Evolutionary conservation across 305 asterid genomes (phyloP).

Genomic region (Lippia alba): DNA sequence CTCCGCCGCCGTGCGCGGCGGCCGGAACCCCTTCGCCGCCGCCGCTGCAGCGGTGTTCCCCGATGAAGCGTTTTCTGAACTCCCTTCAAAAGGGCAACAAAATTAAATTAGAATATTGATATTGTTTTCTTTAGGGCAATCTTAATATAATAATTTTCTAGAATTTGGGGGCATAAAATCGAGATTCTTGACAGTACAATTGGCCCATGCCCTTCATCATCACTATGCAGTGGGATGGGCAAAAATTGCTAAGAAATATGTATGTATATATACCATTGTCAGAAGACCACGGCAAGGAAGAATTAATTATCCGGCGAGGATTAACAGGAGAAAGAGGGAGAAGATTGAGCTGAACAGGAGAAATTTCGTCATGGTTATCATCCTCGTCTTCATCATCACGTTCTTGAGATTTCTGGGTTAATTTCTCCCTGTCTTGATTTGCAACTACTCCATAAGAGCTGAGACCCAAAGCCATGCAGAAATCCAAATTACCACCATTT

Average conservation of each 20-base stretch:
- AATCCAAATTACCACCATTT: conserved; percentile 38
- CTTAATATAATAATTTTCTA: not conserved
- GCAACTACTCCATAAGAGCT: conserved; percentile 20
- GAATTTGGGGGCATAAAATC: not conserved
- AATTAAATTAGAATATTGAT: not conserved
- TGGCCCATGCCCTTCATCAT: not conserved
- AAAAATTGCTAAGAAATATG: not conserved
- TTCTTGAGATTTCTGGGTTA: conserved; percentile 27
- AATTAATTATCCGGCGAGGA: conserved; percentile 41
- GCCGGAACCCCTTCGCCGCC: conserved; percentile 44
- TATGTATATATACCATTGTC: conserved; percentile 50
- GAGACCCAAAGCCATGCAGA: conserved; percentile 64
- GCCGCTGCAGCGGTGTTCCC: conserved; percentile 50
- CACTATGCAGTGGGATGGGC: not conserved
- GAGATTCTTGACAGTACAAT: not conserved
- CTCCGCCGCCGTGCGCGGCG: conserved; percentile 43
- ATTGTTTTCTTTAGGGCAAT: not conserved
- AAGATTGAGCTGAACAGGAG: conserved; percentile 54
- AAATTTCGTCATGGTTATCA: not conserved
- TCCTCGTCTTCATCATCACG: conserved; percentile 26
- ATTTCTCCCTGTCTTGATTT: conserved; percentile 16
- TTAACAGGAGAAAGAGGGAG: conserved; percentile 44
- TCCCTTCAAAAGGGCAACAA: conserved; percentile 40
- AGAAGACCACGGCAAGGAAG: conserved; percentile 52
- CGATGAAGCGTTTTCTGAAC: conserved; percentile 70